Base-by-base conservation (phyloP, 345 rosid genomes). In the Moricandia arvensis region DNA sequence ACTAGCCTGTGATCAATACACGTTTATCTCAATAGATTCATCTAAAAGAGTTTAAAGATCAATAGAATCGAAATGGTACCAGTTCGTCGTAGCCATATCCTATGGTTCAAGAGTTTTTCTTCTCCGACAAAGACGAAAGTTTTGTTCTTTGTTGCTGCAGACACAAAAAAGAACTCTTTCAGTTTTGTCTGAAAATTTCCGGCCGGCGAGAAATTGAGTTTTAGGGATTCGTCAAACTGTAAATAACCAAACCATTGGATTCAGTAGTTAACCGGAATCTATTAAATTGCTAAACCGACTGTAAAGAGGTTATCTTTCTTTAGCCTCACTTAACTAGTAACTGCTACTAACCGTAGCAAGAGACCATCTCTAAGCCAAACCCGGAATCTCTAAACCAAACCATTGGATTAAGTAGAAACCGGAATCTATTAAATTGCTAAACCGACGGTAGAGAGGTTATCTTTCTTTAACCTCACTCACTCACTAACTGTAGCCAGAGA, bases 71-170 rank as follows among this genome's bases (percentile, higher is more conserved):
- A 59, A 67, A 62, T 10, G 27, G 41, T 79, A 79, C 82, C 82
- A 65, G n/a, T 69, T 74, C 34, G 34, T 12, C 51, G 75, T 57
- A 1, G 79, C 75, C 82, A 79, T 78, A 7, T 59, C 65, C n/a
- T 35, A 8, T 9, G 30, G 18, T 47, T 47, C 54, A 45, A 13
- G 29, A 47, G 8, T n/a, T 59, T 59, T 38, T 45, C 67, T 37
- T 34, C 51, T 63, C 54, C 54, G 6, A 9, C 16, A 4, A 63
- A 30, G 49, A 45, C 72, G 35, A 71, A 66, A 72, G 63, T 18
- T 57, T 63, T 9, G n/a, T 13, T 30, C 66, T 55, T 75, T 53
- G 55, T 54, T 31, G 12, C 66, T 37, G 13, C 59, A 21, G 21
- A 21, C 21, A 33, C 33, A 55, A 49, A 10, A 16, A 7, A 26